phyloP scores from a whole-genome alignment of 305 asterid genomes.

The Solanum hybrid region DNA sequence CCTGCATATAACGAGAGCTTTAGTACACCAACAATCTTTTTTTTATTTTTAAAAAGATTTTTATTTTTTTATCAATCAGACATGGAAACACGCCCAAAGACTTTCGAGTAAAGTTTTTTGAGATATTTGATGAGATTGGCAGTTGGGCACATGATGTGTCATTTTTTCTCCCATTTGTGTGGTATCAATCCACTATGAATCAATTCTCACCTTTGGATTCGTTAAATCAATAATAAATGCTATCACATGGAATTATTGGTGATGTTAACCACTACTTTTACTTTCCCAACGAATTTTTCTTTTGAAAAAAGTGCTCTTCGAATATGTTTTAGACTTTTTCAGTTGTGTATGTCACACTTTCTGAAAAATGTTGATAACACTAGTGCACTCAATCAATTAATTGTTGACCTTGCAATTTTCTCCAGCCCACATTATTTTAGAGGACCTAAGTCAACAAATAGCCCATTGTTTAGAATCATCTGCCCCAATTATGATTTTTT shows the following conservation, averaged over 20 bases:
- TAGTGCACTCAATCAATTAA: background rate
- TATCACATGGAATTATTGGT: slow-evolving; percentile 1
- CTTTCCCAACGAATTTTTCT: background rate
- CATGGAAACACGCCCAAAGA: background rate
- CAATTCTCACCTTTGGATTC: background rate
- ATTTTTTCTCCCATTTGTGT: background rate
- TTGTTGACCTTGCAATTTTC: background rate
- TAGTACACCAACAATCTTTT: no score
- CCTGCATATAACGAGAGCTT: background rate
- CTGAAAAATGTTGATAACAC: background rate
- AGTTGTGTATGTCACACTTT: background rate
- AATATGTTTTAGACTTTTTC: background rate
- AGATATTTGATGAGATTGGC: background rate
- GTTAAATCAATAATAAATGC: background rate
- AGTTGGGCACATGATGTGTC: background rate
- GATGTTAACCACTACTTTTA: background rate
- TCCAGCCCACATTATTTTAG: background rate
- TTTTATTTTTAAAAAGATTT: no score
- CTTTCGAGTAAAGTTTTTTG: background rate
- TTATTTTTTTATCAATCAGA: background rate
- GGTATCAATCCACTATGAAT: background rate
- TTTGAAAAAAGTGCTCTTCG: background rate
- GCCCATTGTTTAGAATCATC: background rate
- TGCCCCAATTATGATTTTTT: background rate
- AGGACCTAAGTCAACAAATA: slow-evolving; percentile 2